A percentile compares a stretch with the other conserved stretches of the same genome.
phyloP scores from a whole-genome alignment of 192 early-diverging fungal species.

The Coemansia sp. region DNA sequence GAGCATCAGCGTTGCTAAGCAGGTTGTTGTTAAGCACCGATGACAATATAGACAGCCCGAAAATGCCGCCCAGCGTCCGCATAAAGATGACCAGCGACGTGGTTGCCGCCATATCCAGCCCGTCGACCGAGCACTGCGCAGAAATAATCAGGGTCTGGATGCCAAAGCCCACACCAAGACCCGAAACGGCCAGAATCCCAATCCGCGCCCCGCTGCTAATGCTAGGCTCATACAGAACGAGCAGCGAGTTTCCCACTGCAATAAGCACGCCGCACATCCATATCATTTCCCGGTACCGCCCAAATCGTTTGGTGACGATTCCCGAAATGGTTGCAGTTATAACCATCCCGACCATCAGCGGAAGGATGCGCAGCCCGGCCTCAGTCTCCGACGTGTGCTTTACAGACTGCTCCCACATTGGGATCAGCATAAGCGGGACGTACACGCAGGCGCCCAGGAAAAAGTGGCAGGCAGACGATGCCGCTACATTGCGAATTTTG shows the following conservation, averaged over 20 bases:
- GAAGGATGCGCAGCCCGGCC: constrained; percentile 74
- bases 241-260: constrained; percentile 63
- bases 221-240: constrained; percentile 54
- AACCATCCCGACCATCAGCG: constrained; percentile 69
- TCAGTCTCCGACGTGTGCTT: constrained; percentile 58
- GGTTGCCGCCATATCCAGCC: constrained; percentile 62
- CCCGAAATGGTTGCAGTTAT: constrained; percentile 66
- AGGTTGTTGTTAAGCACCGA: constrained; percentile 64
- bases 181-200: constrained; percentile 65
- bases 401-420: constrained; percentile 61
- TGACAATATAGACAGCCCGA: constrained; percentile 59
- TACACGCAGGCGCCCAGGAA: constrained; percentile 52
- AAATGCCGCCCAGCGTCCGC: constrained; percentile 62
- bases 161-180: constrained; percentile 73
- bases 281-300: constrained; percentile 62
- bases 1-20: constrained; percentile 10
- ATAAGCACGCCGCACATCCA: constrained; percentile 63
- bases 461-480: constrained; percentile 28
- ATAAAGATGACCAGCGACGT: constrained; percentile 65
- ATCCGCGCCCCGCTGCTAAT: constrained; percentile 57
- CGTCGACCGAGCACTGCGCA: constrained; percentile 64
- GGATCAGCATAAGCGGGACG: constrained; percentile 62
- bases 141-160: constrained; percentile 72
- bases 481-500: constrained; percentile 52
- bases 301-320: constrained; percentile 53